Conservation (phyloP, 345 rosid species). For the Lagerstroemia speciosa region DNA sequence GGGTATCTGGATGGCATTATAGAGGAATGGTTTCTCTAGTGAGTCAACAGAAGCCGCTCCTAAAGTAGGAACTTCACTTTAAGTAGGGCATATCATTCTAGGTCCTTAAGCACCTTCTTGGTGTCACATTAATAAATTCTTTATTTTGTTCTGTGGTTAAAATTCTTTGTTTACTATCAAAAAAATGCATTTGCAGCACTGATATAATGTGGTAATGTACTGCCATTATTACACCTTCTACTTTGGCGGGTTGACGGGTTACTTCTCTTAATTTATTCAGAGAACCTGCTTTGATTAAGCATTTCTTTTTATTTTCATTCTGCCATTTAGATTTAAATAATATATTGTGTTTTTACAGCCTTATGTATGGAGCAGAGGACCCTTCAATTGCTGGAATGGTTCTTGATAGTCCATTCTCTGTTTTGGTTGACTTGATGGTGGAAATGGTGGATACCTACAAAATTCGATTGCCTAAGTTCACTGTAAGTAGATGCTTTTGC, state of each 20-base stretch:
- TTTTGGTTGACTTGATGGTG: constrained; percentile 91
- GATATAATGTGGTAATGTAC: background rate
- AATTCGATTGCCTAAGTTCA: constrained; percentile 75
- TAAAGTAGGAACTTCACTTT: background rate
- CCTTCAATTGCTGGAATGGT: constrained; percentile 95
- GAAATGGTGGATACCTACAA: constrained; percentile 83
- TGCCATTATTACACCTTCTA: background rate
- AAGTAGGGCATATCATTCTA: too few relatives aligned
- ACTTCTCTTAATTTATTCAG: background rate
- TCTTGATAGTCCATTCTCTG: constrained; percentile 86
- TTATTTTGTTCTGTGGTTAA: too few relatives aligned
- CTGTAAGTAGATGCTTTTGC: constrained; percentile 43
- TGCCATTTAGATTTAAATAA: constrained; percentile 6
- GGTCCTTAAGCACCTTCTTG: too few relatives aligned
- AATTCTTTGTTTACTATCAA: too few relatives aligned
- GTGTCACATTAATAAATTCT: too few relatives aligned
- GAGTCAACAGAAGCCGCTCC: background rate
- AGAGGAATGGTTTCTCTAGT: background rate
- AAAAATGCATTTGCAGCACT: too few relatives aligned
- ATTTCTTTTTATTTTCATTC: background rate
- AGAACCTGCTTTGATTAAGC: background rate
- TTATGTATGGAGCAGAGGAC: constrained; percentile 90
- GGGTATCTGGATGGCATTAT: background rate
- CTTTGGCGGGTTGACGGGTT: background rate
- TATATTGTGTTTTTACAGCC: constrained; percentile 34